These are phyloP conservation scores for Boletus reticulatus DNA, from an alignment of 768 basidiomycete species.

Conservation along the genomic window DNA sequence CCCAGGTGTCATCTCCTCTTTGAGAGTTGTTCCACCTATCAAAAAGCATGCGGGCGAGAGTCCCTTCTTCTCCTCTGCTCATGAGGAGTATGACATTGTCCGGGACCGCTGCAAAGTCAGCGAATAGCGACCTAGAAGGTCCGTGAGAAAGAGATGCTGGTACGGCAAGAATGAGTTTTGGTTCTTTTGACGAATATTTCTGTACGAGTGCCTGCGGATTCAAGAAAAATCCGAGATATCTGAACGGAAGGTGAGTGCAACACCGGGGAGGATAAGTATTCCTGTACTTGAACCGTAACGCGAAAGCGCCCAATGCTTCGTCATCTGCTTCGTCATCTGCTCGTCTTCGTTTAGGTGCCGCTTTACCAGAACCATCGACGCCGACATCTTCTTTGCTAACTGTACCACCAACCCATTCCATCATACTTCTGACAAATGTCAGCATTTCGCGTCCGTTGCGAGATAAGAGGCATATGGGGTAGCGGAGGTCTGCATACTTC, in stretches of 20 bases:
- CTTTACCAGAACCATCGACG: constrained; percentile 62
- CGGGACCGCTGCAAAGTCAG: constrained; percentile 77
- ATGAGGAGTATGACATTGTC: constrained; percentile 91
- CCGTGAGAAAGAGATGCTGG: constrained; percentile 93
- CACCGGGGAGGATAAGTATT: neutral
- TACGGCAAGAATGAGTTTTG: constrained; percentile 91
- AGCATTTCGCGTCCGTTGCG: constrained; percentile 92
- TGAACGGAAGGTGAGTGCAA: constrained; percentile 30
- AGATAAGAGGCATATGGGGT: constrained; percentile 92
- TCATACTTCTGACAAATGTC: constrained; percentile 92
- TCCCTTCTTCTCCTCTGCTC: constrained; percentile 72
- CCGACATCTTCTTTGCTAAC: constrained; percentile 91
- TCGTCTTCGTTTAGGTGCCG: constrained; percentile 51
- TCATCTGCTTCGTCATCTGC: constrained; percentile 75
- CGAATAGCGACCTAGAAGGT: constrained; percentile 82
- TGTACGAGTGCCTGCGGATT: constrained; percentile 78
- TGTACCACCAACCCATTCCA: constrained; percentile 98
- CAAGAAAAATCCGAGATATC: constrained; percentile 90
- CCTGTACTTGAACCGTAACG: constrained; percentile 82
- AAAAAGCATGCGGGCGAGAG: constrained; percentile 75
- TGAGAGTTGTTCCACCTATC: constrained; percentile 86
- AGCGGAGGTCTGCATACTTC: constrained; percentile 81
- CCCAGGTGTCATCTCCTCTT: constrained; percentile 79
- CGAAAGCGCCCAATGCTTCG: constrained; percentile 80
- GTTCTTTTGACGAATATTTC: constrained; percentile 80